Evolutionary conservation across 1,284 basidiomycete species (phyloP).

Genomic region (Lentinula novae-zelandiae): DNA sequence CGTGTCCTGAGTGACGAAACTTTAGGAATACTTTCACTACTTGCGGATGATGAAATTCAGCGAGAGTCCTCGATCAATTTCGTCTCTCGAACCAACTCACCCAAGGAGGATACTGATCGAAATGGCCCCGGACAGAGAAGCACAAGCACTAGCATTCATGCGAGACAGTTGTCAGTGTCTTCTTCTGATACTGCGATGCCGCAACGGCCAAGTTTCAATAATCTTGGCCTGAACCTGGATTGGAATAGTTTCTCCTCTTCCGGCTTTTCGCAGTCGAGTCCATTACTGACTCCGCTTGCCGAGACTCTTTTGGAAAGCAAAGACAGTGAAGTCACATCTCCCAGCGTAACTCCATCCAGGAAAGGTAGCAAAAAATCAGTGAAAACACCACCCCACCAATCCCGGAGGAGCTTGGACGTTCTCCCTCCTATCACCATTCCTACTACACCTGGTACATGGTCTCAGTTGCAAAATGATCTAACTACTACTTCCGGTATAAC

Average conservation of each 20-base stretch:
- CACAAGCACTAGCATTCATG: neutral
- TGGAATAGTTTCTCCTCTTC: constrained; percentile 58
- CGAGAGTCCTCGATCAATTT: constrained; percentile 27
- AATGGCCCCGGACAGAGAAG: neutral
- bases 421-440: constrained; percentile 16
- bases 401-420: constrained; percentile 24
- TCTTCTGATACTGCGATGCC: neutral
- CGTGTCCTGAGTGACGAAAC: constrained; percentile 67
- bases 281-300: constrained; percentile 44
- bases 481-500: constrained; percentile 17
- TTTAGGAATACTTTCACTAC: constrained; percentile 49
- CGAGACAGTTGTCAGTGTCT: neutral
- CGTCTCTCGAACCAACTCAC: neutral
- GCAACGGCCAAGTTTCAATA: constrained; percentile 14
- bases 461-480: neutral
- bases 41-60: constrained; percentile 31
- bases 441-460: neutral
- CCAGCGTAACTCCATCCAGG: constrained; percentile 1
- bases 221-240: constrained; percentile 30
- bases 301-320: constrained; percentile 49
- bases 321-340: constrained; percentile 57
- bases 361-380: constrained; percentile 2
- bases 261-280: constrained; percentile 52
- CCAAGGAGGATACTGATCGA: neutral
- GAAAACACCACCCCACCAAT: neutral